Conservation (phyloP, 768 basidiomycete genomes). For the Russula ochroleuca region DNA sequence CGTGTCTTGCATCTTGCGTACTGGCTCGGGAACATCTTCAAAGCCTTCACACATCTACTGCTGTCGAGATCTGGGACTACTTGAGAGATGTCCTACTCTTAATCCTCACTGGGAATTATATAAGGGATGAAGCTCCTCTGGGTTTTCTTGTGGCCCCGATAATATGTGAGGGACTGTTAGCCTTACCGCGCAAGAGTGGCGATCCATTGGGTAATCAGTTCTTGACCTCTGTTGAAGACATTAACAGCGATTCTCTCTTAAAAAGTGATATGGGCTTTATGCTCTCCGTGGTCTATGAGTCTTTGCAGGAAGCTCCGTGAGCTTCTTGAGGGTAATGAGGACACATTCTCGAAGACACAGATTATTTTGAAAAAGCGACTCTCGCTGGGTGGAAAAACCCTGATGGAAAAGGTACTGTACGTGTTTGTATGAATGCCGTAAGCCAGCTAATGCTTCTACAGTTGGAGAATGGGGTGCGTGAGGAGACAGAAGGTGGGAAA, state of each 20-base stretch:
- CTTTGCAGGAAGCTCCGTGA: conserved; percentile 41
- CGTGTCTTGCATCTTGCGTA: conserved; percentile 35
- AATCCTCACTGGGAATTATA: conserved; percentile 44
- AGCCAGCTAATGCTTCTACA: background rate
- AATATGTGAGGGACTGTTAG: conserved; percentile 48
- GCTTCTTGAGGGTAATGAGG: conserved; percentile 25
- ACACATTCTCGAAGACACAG: background rate
- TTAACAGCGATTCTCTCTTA: background rate
- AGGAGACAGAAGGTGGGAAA: background rate
- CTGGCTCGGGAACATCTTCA: conserved; percentile 29
- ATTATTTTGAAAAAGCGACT: conserved; percentile 14
- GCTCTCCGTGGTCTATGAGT: conserved; percentile 51
- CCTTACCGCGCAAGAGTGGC: conserved; percentile 32
- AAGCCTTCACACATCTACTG: conserved; percentile 37
- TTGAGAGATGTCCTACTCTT: conserved; percentile 48
- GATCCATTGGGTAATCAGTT: conserved; percentile 20
- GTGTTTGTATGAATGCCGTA: background rate
- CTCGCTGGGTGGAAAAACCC: background rate
- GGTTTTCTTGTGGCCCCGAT: conserved; percentile 47
- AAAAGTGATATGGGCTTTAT: conserved; percentile 27
- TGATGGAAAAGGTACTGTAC: conserved; percentile 2
- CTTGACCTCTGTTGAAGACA: background rate
- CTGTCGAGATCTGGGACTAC: conserved; percentile 52
- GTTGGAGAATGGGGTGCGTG: background rate
- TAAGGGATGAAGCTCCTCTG: conserved; percentile 48